Conservation (phyloP, 2,329 filamentous ascomycete species). For the Sporothrix sp. region DNA sequence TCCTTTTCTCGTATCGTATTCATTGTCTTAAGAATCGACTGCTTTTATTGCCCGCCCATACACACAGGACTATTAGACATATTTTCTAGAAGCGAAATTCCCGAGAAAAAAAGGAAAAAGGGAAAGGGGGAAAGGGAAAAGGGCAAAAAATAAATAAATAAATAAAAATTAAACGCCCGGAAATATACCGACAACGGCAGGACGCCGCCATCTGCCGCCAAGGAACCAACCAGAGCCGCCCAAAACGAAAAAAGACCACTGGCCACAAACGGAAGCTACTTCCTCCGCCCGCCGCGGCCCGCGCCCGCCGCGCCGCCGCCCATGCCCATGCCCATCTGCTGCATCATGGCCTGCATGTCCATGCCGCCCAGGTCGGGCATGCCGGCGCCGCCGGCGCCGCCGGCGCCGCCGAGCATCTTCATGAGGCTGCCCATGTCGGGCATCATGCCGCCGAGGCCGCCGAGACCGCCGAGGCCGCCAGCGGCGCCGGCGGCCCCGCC, state of each 20-base stretch:
- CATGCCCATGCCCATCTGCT: conserved; percentile 55
- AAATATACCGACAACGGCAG: no score
- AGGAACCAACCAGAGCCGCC: no score
- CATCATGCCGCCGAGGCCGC: conserved; percentile 36
- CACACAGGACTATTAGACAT: no score
- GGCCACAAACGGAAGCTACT: neutral
- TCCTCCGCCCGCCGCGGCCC: conserved; percentile 16
- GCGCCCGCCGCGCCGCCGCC: conserved; percentile 15
- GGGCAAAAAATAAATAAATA: neutral
- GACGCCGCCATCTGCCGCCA: no score
- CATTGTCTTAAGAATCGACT: no score
- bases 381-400: conserved; percentile 49
- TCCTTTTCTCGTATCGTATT: neutral
- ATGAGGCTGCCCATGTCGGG: conserved; percentile 78
- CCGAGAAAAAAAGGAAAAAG: neutral
- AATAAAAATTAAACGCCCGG: no score
- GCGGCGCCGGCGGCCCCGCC: conserved; percentile 50
- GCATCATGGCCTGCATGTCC: conserved; percentile 75
- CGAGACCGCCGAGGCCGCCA: conserved; percentile 10
- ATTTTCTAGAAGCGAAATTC: no score
- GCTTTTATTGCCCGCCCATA: no score
- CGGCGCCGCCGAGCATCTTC: conserved; percentile 78
- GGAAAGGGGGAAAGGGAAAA: neutral
- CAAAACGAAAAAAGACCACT: neutral
- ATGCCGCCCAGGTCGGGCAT: conserved; percentile 55